These are phyloP conservation scores for Daedalea quercina DNA, from an alignment of 768 basidiomycete genomes.

Conservation along the genomic window DNA sequence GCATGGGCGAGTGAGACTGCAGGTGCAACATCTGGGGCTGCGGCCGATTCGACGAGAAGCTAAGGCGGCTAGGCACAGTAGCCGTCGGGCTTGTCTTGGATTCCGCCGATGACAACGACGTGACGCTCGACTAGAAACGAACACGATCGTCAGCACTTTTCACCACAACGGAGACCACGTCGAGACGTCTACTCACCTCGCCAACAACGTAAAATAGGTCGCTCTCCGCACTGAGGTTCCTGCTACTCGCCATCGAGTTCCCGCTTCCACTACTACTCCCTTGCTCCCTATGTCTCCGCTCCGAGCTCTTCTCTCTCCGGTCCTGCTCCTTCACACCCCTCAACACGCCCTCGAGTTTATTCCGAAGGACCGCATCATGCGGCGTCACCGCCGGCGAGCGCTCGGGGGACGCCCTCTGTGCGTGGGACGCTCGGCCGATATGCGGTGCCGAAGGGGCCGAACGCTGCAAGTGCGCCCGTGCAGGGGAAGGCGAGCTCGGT, in stretches of 20 bases:
- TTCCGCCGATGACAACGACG: constrained; percentile 13
- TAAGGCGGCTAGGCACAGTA: constrained; percentile 1
- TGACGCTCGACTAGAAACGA: constrained; percentile 13
- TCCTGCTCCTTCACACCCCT: constrained; percentile 22
- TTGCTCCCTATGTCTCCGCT: constrained; percentile 14
- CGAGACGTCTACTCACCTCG: constrained; percentile 14
- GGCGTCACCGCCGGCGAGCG: constrained; percentile 26
- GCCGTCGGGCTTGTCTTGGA: constrained; percentile 1
- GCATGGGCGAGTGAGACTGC: background rate
- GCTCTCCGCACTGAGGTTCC: constrained; percentile 22
- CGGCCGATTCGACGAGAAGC: constrained; percentile 8
- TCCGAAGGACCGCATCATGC: constrained; percentile 48
- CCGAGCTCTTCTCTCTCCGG: constrained; percentile 12
- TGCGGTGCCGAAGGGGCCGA: constrained; percentile 17
- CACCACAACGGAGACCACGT: background rate
- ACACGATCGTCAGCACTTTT: constrained; percentile 8
- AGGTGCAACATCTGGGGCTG: background rate
- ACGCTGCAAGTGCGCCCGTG: constrained; percentile 18
- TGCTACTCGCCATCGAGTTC: constrained; percentile 23
- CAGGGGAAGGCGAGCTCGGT: constrained; percentile 18
- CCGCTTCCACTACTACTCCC: constrained; percentile 15
- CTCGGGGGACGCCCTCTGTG: constrained; percentile 6
- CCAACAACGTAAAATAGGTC: constrained; percentile 20
- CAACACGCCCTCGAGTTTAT: constrained; percentile 47
- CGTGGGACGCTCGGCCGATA: constrained; percentile 6